Evolutionary conservation across 768 basidiomycete genomes (phyloP), one percentile per base, ranked within the genome.

Genomic region (Lentinus tigrinus): DNA sequence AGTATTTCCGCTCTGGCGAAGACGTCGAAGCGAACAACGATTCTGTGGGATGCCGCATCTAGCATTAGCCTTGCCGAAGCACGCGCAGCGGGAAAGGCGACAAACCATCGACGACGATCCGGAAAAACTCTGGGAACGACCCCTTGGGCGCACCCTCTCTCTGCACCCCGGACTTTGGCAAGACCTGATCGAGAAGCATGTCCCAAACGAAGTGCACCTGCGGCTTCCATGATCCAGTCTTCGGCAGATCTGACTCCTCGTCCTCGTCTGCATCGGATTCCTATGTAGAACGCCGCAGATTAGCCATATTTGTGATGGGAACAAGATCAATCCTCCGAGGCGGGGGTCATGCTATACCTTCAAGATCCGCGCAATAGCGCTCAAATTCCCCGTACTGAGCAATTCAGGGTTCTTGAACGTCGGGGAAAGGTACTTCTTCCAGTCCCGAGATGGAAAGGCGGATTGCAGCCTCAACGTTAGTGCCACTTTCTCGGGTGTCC

Each of bases 161-260:
- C 21, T 53, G 52, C 36, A 24, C 8, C 47, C 66, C 61, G 31
- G 74, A 71, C 60, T 75, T 72, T 1, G 78, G 71, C 54, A 95
- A 80, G 50, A 93, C 83, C 47, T 79, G 79, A 61, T 95, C 88
- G 34, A 98, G 74, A 47, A 98, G 81, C 57, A 87, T 75, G 60
- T 86, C 84, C 96, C 96, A 99, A 23, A 88, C 91, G 70, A 92
- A 95, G 69, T 97, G 96, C 42, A 95, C 78, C 68, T 94, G 88
- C 55, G 95, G 87, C 70, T 91, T 95, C 94, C 95, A 93, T 14
- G 82, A 72, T 36, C 83, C 82, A 2, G 80, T 72, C 57, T 85
- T 85, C 11, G 78, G 67, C 2, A 72, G 65, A 40, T 80, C 79
- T 44, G 83, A 69, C 37, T 76, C 65, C 54, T 69, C 67, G 36